Conservation (phyloP, 164 flowering plant genomes). For the Platanus orientalis region DNA sequence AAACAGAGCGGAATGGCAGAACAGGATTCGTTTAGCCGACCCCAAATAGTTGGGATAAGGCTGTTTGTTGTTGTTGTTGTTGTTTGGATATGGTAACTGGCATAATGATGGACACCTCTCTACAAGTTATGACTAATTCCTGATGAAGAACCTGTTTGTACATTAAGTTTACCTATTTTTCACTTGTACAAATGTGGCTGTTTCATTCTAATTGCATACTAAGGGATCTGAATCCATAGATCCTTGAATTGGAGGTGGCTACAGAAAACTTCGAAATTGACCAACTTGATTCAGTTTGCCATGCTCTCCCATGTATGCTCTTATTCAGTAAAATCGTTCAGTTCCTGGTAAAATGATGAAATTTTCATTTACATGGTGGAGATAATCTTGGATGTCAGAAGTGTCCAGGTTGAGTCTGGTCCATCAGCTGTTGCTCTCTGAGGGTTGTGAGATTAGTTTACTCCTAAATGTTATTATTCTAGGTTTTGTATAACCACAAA, state of each 20-base stretch:
- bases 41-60: no score
- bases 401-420: not conserved
- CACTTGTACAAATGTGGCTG: no score
- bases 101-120: no score
- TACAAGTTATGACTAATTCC: no score
- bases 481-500: not conserved
- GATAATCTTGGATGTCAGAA: not conserved
- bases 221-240: not conserved
- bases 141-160: no score
- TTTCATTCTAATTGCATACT: not conserved
- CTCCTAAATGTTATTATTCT: not conserved
- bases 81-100: no score
- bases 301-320: no score
- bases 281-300: not conserved
- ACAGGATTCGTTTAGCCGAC: no score
- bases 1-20: no score
- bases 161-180: no score
- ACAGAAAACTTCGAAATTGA: not conserved
- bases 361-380: not conserved
- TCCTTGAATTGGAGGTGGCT: constrained; percentile 2
- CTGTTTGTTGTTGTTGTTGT: no score
- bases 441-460: not conserved
- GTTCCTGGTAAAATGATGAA: not conserved
- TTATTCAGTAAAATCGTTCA: not conserved
- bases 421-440: not conserved